Base-by-base conservation (phyloP, 371 early-diverging fungal genomes). In the Rhizopus delemar region DNA sequence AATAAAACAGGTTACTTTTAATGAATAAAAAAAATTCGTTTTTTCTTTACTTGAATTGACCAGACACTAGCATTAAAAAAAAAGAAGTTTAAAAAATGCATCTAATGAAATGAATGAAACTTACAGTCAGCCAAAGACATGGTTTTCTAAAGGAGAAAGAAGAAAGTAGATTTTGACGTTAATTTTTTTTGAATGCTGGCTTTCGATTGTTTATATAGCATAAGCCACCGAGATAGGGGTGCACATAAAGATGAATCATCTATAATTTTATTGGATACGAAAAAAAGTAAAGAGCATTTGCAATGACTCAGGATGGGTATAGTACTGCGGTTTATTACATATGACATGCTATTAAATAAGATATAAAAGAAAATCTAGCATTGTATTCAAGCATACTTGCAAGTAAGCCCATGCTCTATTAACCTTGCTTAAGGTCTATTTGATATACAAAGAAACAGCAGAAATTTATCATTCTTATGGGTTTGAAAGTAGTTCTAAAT, bases 91-190 rank as follows among this genome's bases (percentile, higher is more conserved):
- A 49, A 32, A 45, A 3, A 46, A 29, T 11, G 22, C 45, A 13
- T 43, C 45, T 8, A 59, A 39, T 13, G 5, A 43, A 29, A 12
- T 13, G n/a, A 3, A 16, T 28, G 43, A 8, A 13, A 61, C 68
- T 62, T 77, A 77, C 77, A 74, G 74, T 76, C 77, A 62, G 73
- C 77, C 56, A 76, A 73, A 59, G 77, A 76, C 73, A 76, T 73
- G 13, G 46, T 34, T 53, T 13, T 51, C 43, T 54, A 58, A 41
- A 41, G 51, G 28, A 55, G 49, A 53, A 61, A 66, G 51, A 51
- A 51, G 58, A 31, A 52, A 53, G 31, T 9, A 28, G 22, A 29
- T n/a, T 46, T 46, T 46, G 22, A 22, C 22, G 22, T 22, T 22
- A 22, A 22, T 22, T 22, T 22, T 22, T 22, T 46, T 48, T 15